Conservation (phyloP, 108 stramenopile species). For the Parietichytrium sp. region DNA sequence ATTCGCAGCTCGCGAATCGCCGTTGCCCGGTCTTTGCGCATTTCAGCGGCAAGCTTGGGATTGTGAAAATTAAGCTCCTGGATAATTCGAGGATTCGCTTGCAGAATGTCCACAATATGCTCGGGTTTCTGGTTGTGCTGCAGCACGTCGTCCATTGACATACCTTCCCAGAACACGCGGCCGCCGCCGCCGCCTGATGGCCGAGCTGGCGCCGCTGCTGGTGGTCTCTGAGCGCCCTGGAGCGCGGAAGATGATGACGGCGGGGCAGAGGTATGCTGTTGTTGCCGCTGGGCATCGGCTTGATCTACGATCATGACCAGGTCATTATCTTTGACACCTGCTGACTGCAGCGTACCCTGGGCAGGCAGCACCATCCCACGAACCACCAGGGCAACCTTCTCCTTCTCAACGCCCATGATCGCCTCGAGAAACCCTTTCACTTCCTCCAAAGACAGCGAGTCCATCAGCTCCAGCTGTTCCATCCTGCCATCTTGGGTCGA, state of each 20-base stretch:
- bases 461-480: background rate
- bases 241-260: background rate
- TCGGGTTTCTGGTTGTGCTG: constrained; percentile 71
- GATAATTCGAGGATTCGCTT: constrained; percentile 65
- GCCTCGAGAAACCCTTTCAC: constrained; percentile 15
- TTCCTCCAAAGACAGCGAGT: background rate
- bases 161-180: constrained; percentile 70
- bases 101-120: constrained; percentile 57
- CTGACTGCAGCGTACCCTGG: background rate
- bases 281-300: background rate
- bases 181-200: background rate
- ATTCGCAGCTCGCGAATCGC: background rate
- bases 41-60: constrained; percentile 60
- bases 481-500: background rate
- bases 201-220: background rate
- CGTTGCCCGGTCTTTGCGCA: constrained; percentile 44
- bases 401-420: background rate
- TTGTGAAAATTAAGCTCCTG: constrained; percentile 80
- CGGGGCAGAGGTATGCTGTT: background rate
- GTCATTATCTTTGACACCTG: background rate
- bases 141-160: constrained; percentile 76
- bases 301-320: background rate
- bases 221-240: background rate
- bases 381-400: background rate
- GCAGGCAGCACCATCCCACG: constrained; percentile 3